A percentile compares a stretch with the other conserved stretches of the same genome.
Evolutionary conservation across 345 rosid genomes (phyloP).

Genomic region (Odontarrhena argentea): DNA sequence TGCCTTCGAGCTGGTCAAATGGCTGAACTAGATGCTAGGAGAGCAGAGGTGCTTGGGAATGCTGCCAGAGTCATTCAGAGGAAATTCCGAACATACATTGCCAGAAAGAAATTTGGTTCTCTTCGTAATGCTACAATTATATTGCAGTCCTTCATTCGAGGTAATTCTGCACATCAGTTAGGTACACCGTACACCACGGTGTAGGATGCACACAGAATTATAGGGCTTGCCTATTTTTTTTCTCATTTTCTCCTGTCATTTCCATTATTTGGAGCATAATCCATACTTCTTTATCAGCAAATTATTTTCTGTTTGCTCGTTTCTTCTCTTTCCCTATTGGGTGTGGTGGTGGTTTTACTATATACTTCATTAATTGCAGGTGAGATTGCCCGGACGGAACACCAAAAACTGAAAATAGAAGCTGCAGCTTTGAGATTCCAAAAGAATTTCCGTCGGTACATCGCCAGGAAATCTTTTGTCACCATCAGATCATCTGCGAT

Average conservation of each 20-base stretch:
- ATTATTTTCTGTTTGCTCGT: constrained; percentile 20
- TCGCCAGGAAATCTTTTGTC: constrained; percentile 59
- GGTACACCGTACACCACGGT: neutral
- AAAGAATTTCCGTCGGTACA: constrained; percentile 66
- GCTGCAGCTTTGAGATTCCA: constrained; percentile 85
- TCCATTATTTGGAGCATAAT: constrained; percentile 25
- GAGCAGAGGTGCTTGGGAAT: constrained; percentile 92
- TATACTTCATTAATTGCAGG: constrained; percentile 45
- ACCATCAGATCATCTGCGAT: constrained; percentile 57
- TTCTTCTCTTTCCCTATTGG: constrained; percentile 17
- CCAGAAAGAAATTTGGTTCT: constrained; percentile 67
- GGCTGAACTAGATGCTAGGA: constrained; percentile 98
- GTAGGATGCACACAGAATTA: constrained; percentile 23
- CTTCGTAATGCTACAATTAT: constrained; percentile 66
- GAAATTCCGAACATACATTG: constrained; percentile 70
- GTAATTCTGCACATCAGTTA: constrained; percentile 44
- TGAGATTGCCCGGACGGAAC: constrained; percentile 58
- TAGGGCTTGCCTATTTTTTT: constrained; percentile 11
- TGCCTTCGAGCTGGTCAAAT: constrained; percentile 99
- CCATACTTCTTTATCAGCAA: constrained; percentile 6
- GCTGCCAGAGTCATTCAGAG: constrained; percentile 92
- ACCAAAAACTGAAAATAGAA: constrained; percentile 60
- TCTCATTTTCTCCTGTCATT: constrained; percentile 5
- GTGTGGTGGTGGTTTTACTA: constrained; percentile 15
- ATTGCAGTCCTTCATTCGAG: constrained; percentile 78